Percentiles rank a stretch among this genome's conserved stretches.
Conservation (phyloP, 116 monocot genomes). For the Iris pallida region DNA sequence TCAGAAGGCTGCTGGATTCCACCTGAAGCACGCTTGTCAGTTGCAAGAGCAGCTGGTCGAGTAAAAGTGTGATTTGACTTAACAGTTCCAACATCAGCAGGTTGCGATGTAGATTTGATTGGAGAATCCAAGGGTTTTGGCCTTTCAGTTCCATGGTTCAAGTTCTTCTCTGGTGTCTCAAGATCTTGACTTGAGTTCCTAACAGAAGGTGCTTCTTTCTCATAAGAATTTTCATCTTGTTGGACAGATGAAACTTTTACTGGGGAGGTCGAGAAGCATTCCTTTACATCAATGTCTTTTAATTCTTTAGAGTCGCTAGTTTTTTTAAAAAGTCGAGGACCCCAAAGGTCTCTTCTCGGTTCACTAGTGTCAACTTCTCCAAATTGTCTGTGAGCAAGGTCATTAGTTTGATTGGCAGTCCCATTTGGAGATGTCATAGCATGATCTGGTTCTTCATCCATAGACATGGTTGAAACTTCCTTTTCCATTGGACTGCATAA, state of each 20-base stretch:
- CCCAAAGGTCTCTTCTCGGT: conserved; percentile 2
- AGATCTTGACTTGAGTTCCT: conserved; percentile 12
- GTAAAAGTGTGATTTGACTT: conserved; percentile 14
- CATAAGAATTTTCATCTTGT: no score
- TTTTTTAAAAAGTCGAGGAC: conserved; percentile 13
- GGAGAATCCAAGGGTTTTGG: conserved; percentile 15
- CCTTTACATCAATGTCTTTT: conserved; percentile 13
- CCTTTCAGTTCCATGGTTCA: conserved; percentile 5
- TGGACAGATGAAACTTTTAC: not conserved
- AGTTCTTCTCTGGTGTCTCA: not conserved
- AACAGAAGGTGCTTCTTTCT: not conserved
- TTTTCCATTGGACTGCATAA: conserved; percentile 8
- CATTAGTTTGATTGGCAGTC: not conserved
- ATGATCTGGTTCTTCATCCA: conserved; percentile 18
- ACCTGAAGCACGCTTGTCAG: conserved; percentile 29
- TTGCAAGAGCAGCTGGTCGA: conserved; percentile 39
- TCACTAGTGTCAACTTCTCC: conserved; percentile 15
- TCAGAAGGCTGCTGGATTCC: not conserved
- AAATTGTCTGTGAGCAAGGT: conserved; percentile 2
- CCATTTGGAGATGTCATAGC: conserved; percentile 1
- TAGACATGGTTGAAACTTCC: conserved; percentile 11
- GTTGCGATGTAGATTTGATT: not conserved
- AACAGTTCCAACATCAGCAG: conserved; percentile 5
- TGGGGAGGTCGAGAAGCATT: not conserved
- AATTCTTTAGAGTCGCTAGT: not conserved